These are phyloP conservation scores for Metschnikowia lachancei DNA, from an alignment of 805 yeast genomes.

Conservation along the genomic window DNA sequence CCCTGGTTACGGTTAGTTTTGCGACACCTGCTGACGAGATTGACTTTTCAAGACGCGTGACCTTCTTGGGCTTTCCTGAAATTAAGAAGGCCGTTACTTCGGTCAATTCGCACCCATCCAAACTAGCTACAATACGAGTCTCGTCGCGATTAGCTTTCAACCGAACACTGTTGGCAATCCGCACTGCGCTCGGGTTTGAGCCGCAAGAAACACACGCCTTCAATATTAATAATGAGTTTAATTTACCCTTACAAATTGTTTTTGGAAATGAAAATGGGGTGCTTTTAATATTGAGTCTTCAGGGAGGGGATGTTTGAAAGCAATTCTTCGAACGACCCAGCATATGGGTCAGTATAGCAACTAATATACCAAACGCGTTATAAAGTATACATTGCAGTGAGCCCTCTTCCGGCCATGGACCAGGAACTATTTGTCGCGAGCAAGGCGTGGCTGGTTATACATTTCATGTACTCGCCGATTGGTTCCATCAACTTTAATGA, in stretches of 20 bases:
- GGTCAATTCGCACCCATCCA: neutral
- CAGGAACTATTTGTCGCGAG: no score
- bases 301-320: no score
- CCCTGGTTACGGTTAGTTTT: neutral
- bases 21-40: neutral
- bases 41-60: neutral
- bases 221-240: neutral
- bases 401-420: no score
- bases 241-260: slow-evolving; percentile 5
- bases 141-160: neutral
- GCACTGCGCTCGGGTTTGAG: slow-evolving; percentile 1
- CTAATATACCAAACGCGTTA: no score
- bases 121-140: neutral
- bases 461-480: no score
- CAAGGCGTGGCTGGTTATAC: no score
- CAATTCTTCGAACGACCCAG: no score
- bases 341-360: no score
- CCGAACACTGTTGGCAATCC: slow-evolving; percentile 1
- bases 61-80: neutral
- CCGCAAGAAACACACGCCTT: neutral
- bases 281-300: neutral
- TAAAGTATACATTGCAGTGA: no score
- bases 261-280: slow-evolving; percentile 1
- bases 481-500: no score
- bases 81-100: neutral